Evolutionary conservation across 129 eudicot genomes (phyloP).

Genomic region (Lactuca sativa): DNA sequence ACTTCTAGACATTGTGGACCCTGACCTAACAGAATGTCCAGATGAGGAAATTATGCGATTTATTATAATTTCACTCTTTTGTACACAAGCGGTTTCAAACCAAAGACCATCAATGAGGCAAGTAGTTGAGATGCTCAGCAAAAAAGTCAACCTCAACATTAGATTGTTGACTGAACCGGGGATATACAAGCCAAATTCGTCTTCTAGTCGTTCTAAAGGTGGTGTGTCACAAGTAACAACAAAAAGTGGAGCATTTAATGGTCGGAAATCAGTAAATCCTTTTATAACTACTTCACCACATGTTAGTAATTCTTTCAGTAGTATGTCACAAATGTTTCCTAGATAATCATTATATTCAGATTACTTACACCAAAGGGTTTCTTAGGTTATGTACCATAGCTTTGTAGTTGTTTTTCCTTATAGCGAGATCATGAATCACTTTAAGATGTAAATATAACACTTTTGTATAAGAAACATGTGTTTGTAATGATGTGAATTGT

Average conservation of each 20-base stretch:
- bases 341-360: constrained; percentile 35
- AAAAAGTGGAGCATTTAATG: constrained; percentile 27
- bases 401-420: background rate
- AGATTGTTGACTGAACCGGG: constrained; percentile 57
- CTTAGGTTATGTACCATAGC: background rate
- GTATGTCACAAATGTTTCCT: constrained; percentile 50
- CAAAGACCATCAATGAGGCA: constrained; percentile 80
- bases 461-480: too few species aligned
- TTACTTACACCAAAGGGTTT: constrained; percentile 14
- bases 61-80: constrained; percentile 64
- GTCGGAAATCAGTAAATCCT: constrained; percentile 35
- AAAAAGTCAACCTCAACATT: constrained; percentile 58
- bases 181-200: constrained; percentile 33
- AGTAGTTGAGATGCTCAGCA: constrained; percentile 71
- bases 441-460: too few species aligned
- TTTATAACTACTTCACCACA: constrained; percentile 26
- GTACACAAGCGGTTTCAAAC: constrained; percentile 65
- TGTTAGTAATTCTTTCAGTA: constrained; percentile 24
- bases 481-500: too few species aligned
- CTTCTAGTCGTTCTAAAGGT: constrained; percentile 18
- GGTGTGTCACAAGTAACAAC: constrained; percentile 27
- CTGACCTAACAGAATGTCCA: constrained; percentile 54
- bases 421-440: background rate
- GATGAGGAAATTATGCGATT: constrained; percentile 50
- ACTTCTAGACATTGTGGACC: constrained; percentile 64